Base-by-base conservation (phyloP, 768 basidiomycete species). In the Lactifluus volemus region DNA sequence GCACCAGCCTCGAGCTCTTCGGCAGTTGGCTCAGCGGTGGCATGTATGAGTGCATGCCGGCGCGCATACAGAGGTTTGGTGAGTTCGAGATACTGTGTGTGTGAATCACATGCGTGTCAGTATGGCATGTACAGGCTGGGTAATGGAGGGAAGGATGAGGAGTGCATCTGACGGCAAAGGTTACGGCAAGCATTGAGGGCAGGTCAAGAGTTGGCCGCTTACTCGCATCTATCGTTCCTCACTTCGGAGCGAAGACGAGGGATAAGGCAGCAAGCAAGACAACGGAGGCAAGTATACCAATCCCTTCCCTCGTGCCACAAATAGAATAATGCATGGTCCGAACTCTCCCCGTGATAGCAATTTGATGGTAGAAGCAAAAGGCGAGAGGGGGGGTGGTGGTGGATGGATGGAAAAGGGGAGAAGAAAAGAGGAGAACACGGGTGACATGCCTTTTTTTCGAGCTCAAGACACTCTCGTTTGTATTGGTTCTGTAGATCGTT, bases 401-500 rank as follows among this genome's bases (percentile, higher is more conserved):
- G 12, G 38, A 11, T 38, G 12, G 38, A 19, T 19, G 29, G n/a
- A 3, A 12, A 54, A n/a, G 51, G 45, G 32, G 15, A 49, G 49
- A 39, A 19, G 48, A 14, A n/a, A 8, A 29, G 8, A 19, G 34
- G 42, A 38, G 30, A 49, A 12, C 17, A 49, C 15, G 30, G 8
- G 60, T 64, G 49, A 69, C 81, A 55, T 66, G 91, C 93, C 80
- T 96, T 97, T 78, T 94, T 92, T 79, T 98, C 95, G 58, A 98
- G 80, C 73, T 95, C 92, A 49, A 97, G 79, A 69, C 94, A 92
- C 73, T 98, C 96, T 70, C 86, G 83, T 75, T 98, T 97, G 80
- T 95, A 92, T 79, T 93, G 83, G 68, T 88, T 88, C 72, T 97
- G 92, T 48, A 98, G 81, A 68, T 92, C 87, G 66, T 86, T 84